Conservation (phyloP, 768 basidiomycete genomes). For the Boletus barrowsii region DNA sequence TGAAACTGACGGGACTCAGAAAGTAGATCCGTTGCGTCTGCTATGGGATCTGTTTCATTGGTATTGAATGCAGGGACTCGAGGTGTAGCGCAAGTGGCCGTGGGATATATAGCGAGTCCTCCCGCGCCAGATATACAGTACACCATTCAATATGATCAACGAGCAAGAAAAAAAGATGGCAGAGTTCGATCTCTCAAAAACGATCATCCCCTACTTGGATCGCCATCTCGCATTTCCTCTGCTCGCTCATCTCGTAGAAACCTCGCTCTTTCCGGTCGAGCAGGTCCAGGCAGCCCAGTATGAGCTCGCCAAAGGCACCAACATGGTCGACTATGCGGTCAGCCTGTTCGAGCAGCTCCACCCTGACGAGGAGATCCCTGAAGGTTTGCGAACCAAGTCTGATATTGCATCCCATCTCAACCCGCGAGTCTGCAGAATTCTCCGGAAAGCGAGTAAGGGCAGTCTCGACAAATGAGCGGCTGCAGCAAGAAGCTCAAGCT, state of each 20-base stretch:
- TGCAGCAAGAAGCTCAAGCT: constrained; percentile 88
- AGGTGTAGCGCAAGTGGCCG: too few species aligned
- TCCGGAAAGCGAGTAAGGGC: constrained; percentile 77
- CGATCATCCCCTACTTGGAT: constrained; percentile 89
- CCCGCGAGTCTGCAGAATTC: constrained; percentile 57
- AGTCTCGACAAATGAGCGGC: constrained; percentile 75
- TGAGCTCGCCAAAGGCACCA: constrained; percentile 95
- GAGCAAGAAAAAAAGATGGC: constrained; percentile 50
- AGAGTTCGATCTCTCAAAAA: constrained; percentile 88
- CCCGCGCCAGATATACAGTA: too few species aligned
- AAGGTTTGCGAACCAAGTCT: constrained; percentile 45
- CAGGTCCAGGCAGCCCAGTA: constrained; percentile 90
- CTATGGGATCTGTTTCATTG: too few species aligned
- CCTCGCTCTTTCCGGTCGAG: constrained; percentile 68
- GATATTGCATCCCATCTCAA: background rate
- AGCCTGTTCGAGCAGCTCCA: constrained; percentile 76
- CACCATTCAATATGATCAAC: too few species aligned
- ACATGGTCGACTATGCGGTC: constrained; percentile 95
- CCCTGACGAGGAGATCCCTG: constrained; percentile 65
- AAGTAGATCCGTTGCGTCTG: too few species aligned
- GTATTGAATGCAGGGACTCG: too few species aligned
- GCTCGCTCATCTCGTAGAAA: constrained; percentile 81
- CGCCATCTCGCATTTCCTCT: constrained; percentile 93
- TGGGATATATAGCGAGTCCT: too few species aligned
- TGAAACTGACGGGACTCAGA: too few species aligned